These are phyloP conservation scores for Ganoderma multipileum DNA, from an alignment of 1,284 basidiomycete species.

Conservation along the genomic window DNA sequence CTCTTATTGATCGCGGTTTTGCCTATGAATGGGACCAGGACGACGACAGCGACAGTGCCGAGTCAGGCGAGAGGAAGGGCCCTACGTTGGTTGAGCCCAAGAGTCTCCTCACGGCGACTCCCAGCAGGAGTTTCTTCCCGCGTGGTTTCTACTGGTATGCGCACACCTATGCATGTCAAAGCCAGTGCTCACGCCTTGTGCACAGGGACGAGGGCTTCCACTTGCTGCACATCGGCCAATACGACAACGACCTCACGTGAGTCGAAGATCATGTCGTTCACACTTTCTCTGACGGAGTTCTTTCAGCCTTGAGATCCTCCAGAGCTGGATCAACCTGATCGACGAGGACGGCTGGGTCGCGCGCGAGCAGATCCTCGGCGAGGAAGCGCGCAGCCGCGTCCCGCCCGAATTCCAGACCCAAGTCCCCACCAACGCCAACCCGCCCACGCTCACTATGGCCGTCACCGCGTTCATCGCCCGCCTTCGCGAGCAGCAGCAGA, in stretches of 20 bases:
- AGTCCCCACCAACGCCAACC: slow-evolving; percentile 93
- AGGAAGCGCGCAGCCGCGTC: slow-evolving; percentile 92
- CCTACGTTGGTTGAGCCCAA: slow-evolving; percentile 77
- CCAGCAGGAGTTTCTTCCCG: slow-evolving; percentile 95
- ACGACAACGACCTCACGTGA: slow-evolving; percentile 91
- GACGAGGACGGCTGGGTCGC: slow-evolving; percentile 96
- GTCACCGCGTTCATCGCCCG: slow-evolving; percentile 88
- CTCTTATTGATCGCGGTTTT: slow-evolving; percentile 86
- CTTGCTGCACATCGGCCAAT: slow-evolving; percentile 86
- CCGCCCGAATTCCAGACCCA: slow-evolving; percentile 91
- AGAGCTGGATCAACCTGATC: slow-evolving; percentile 89
- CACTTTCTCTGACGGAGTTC: neutral
- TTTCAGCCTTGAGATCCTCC: slow-evolving; percentile 83
- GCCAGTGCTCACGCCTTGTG: slow-evolving; percentile 6
- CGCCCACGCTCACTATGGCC: slow-evolving; percentile 92
- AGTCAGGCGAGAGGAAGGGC: slow-evolving; percentile 54
- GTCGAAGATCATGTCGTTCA: slow-evolving; percentile 6
- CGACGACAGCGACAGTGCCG: slow-evolving; percentile 55
- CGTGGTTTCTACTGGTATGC: slow-evolving; percentile 93
- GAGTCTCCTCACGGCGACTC: slow-evolving; percentile 89
- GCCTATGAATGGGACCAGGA: slow-evolving; percentile 91
- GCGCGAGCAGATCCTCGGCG: slow-evolving; percentile 93
- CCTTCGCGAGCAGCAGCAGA: slow-evolving; percentile 52
- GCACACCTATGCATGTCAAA: slow-evolving; percentile 9
- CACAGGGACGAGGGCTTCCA: slow-evolving; percentile 96